These are phyloP conservation scores for Paradendryphiella salina DNA, from an alignment of 2,329 filamentous ascomycete genomes.

Conservation along the genomic window DNA sequence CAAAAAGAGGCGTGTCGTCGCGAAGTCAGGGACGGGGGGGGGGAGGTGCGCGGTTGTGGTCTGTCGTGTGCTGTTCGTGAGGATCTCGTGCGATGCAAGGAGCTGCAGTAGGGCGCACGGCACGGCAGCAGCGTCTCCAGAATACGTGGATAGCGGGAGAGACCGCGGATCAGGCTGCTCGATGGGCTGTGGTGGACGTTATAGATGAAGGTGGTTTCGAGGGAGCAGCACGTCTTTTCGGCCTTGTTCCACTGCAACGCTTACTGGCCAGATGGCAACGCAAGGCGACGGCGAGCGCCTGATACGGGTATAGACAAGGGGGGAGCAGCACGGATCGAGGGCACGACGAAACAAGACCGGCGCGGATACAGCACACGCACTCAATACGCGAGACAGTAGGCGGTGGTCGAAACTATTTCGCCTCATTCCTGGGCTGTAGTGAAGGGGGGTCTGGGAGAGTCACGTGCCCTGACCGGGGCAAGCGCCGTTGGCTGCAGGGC, in stretches of 20 bases:
- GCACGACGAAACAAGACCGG: slow-evolving; percentile 5
- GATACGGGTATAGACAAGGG: slow-evolving; percentile 18
- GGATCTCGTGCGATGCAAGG: slow-evolving; percentile 35
- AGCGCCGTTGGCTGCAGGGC: background rate
- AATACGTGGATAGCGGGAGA: slow-evolving; percentile 16
- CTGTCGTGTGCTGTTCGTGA: slow-evolving; percentile 45
- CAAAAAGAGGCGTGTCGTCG: slow-evolving; percentile 11
- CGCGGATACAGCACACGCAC: slow-evolving; percentile 1
- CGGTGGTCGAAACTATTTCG: slow-evolving; percentile 8
- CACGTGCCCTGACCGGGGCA: slow-evolving; percentile 17
- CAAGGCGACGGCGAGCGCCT: slow-evolving; percentile 26
- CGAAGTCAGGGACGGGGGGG: slow-evolving; percentile 1
- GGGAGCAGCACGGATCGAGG: slow-evolving; percentile 4
- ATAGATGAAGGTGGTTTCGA: slow-evolving; percentile 28
- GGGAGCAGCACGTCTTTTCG: slow-evolving; percentile 30
- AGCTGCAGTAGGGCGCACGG: slow-evolving; percentile 18
- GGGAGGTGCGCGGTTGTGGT: slow-evolving; percentile 18
- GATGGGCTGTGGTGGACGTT: slow-evolving; percentile 29
- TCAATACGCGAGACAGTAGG: slow-evolving; percentile 1
- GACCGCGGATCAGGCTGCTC: slow-evolving; percentile 18
- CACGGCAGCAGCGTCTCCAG: slow-evolving; percentile 24
- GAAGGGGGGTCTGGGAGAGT: slow-evolving; percentile 11
- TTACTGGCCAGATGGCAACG: slow-evolving; percentile 29
- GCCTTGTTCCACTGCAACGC: slow-evolving; percentile 35
- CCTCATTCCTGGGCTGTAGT: slow-evolving; percentile 21